Base-by-base conservation (phyloP, 2,329 filamentous ascomycete species). In the Alternaria longipes region DNA sequence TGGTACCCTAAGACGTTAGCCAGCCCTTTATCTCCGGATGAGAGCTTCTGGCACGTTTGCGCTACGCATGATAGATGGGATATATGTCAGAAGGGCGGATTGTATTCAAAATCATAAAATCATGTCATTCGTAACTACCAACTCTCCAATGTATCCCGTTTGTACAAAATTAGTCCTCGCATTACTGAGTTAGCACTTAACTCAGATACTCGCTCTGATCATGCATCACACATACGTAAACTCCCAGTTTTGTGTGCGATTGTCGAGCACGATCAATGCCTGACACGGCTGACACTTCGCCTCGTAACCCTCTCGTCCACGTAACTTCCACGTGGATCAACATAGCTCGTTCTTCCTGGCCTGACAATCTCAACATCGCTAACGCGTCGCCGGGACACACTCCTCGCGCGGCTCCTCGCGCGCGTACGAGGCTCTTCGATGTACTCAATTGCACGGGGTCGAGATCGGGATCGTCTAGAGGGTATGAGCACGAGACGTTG, bases 261-360 rank as follows among this genome's bases (percentile, higher is more conserved):
- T 16, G 9, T 20, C 5, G 5, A 20, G 22, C 12, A 24, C 8
- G 5, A 24, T 59, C 18, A 62, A 44, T 59, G 53, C 67, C 73
- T 61, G 26, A 74, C 69, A 36, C 74, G 58, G 51, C 70, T 72
- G 40, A 77, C 72, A 60, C 74, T 75, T 61, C 72, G 70, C 62
- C 71, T 67, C 30, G 62, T 59, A 52, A 56, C 45, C 56, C 69
- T 63, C 60, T 74, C 72, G 61, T 74, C 72, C 8, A 74, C 67
- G 60, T 69, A 68, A 42, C 73, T 73, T 42, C 65, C 63, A 8
- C 56, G 51, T 11, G 56, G 56, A 62, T 74, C 72, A 8, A 74
- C 63, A 58, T 68, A 68, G 44, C 73, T 73, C 50, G 66, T 60
- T 54, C 71, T 66, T 52, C 69, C 65, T 57, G 66, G 63, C 54